These are phyloP conservation scores for Murraya koenigii DNA, from an alignment of 345 rosid species.

Conservation along the genomic window DNA sequence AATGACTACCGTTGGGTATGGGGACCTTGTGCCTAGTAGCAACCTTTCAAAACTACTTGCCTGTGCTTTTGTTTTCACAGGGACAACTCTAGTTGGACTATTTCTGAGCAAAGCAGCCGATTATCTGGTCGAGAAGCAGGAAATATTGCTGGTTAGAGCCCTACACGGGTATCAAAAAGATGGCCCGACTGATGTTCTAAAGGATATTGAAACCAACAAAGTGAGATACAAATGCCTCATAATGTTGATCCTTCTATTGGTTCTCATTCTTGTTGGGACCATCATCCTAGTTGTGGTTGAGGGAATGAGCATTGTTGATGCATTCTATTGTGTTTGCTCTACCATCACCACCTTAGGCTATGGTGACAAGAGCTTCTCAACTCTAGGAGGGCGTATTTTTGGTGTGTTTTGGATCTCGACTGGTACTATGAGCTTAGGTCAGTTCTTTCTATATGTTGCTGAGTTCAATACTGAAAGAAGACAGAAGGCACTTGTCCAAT, in stretches of 20 bases:
- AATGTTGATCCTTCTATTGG: slow-evolving; percentile 31
- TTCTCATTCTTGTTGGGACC: slow-evolving; percentile 49
- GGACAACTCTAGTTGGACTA: slow-evolving; percentile 68
- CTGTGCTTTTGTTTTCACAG: slow-evolving; percentile 71
- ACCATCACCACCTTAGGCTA: slow-evolving; percentile 85
- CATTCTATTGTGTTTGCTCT: slow-evolving; percentile 81
- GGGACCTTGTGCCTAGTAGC: slow-evolving; percentile 81
- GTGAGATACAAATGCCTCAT: slow-evolving; percentile 55
- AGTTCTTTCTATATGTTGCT: slow-evolving; percentile 60
- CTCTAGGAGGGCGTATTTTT: slow-evolving; percentile 54
- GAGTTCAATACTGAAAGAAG: slow-evolving; percentile 62
- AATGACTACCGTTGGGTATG: slow-evolving; percentile 96
- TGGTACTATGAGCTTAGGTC: slow-evolving; percentile 62
- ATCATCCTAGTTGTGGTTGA: slow-evolving; percentile 43
- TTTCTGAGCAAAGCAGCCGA: slow-evolving; percentile 74
- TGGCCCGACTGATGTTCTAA: slow-evolving; percentile 42
- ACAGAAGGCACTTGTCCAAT: slow-evolving; percentile 52
- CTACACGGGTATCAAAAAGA: slow-evolving; percentile 39
- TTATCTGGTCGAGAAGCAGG: slow-evolving; percentile 85
- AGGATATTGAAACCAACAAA: slow-evolving; percentile 52
- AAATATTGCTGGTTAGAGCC: slow-evolving; percentile 62
- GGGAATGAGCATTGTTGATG: slow-evolving; percentile 44
- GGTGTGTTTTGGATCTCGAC: slow-evolving; percentile 72
- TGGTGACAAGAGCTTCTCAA: slow-evolving; percentile 76
- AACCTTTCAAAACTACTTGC: slow-evolving; percentile 58